phyloP scores from a whole-genome alignment of 768 basidiomycete species.

The Boletus bicolor region DNA sequence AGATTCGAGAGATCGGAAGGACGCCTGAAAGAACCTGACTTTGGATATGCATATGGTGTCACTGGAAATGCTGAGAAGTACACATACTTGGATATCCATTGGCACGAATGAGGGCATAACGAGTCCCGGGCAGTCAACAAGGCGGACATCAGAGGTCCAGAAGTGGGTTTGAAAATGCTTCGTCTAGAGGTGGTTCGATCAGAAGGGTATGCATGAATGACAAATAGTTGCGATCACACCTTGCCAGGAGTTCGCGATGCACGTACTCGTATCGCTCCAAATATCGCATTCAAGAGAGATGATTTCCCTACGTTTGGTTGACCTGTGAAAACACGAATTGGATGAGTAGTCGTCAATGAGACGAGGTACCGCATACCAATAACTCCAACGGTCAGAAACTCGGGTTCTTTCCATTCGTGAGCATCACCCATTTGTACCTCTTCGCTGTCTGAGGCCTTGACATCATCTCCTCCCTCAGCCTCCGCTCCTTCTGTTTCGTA shows the following conservation, averaged over 20 bases:
- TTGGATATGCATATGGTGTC: not conserved
- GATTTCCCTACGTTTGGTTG: slow-evolving; percentile 98
- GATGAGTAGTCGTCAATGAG: not conserved
- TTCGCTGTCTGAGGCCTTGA: slow-evolving; percentile 13
- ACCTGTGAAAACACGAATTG: slow-evolving; percentile 39
- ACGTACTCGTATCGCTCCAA: slow-evolving; percentile 72
- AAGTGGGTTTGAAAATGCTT: slow-evolving; percentile 96
- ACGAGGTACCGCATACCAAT: slow-evolving; percentile 47
- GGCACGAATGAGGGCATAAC: slow-evolving; percentile 84
- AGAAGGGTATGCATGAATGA: not conserved
- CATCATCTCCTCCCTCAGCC: slow-evolving; percentile 20
- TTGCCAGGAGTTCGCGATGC: slow-evolving; percentile 88
- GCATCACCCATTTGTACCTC: slow-evolving; percentile 13
- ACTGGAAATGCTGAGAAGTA: not conserved
- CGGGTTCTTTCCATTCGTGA: slow-evolving; percentile 40
- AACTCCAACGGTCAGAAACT: slow-evolving; percentile 74
- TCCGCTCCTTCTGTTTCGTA: slow-evolving; percentile 12
- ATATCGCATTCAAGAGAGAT: slow-evolving; percentile 86
- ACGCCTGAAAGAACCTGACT: slow-evolving; percentile 64
- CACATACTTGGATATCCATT: slow-evolving; percentile 74
- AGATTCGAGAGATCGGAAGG: slow-evolving; percentile 77
- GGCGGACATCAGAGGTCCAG: slow-evolving; percentile 79
- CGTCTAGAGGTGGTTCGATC: slow-evolving; percentile 46
- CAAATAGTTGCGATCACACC: slow-evolving; percentile 34
- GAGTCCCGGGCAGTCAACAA: slow-evolving; percentile 94